Base-by-base conservation (phyloP, 169 alveolate species). In the Cryptosporidium canis region DNA sequence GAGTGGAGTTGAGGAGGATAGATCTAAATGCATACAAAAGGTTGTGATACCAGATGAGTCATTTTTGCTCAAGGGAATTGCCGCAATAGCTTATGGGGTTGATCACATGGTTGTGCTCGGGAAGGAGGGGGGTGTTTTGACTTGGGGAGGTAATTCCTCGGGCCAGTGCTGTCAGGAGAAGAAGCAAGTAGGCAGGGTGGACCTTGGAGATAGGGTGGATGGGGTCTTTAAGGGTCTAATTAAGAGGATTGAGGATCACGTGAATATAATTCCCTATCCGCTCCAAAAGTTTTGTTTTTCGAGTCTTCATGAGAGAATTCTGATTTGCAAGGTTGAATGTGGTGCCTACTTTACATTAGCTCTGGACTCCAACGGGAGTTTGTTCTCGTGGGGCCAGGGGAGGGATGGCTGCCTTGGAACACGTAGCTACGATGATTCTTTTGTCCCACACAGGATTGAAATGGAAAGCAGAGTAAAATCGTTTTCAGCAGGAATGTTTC, bases 371-470 rank as follows among this genome's bases (percentile, higher is more conserved):
- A 61, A 77, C n/a, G 87, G 87, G 7, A 39, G 24, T 18, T 43
- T 77, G 37, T 77, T 39, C 39, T 58, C 87, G 3, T 77, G 87
- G 87, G 87, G 87, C 8, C 72, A 77, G 31, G 87, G 87, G 6
- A 77, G 66, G 12, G 87, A 77, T 55, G 87, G 87, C 12, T 77
- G 72, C 27, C 41, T 77, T 5, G 87, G 87, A n/a, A 77, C 41
- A 8, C 77, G 87, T 7, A 56, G 35, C 37, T 35, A 43, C 4
- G 66, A 77, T 2, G 70, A 55, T 58, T 41, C 77, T n/a, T 77
- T 61, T 58, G 29, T 37, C 16, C 87, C 87, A 56, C 33, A 55
- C 7, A 58, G 29, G 39, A 31, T 77, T n/a, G 27, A 70, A 5
- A 21, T 77, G 11, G 24, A 39, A 18, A 18, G 33, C 55, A 24